These are phyloP conservation scores for Eucalyptus cloeziana DNA, from an alignment of 345 rosid species.

Conservation along the genomic window DNA sequence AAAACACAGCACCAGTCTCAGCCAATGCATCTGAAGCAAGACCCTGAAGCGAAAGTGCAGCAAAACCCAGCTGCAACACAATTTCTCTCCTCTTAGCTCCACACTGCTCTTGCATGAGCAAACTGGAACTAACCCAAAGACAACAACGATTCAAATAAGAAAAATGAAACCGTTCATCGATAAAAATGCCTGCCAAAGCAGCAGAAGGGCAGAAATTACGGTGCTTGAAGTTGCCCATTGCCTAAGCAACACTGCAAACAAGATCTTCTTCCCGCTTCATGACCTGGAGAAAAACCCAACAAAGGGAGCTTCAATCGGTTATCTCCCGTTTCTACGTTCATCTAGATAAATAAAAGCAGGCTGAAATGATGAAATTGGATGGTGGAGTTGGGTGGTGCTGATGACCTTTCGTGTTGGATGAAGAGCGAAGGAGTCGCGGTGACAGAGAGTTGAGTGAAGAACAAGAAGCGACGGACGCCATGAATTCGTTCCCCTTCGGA, in stretches of 20 bases:
- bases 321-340: neutral
- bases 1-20: constrained; percentile 1
- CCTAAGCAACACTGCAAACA: neutral
- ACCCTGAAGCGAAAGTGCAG: constrained; percentile 29
- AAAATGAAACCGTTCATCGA: neutral
- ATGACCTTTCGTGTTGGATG: neutral
- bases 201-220: neutral
- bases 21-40: constrained; percentile 26
- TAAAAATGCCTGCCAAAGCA: neutral
- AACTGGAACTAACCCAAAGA: neutral
- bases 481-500: neutral
- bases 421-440: neutral
- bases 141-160: neutral
- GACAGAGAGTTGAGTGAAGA: constrained; percentile 22
- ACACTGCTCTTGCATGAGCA: neutral
- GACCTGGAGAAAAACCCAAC: neutral
- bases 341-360: neutral
- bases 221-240: neutral
- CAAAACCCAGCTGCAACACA: constrained; percentile 33
- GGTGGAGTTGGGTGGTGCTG: neutral
- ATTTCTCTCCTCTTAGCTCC: constrained; percentile 42
- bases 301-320: neutral
- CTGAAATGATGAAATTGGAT: neutral
- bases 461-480: constrained; percentile 18
- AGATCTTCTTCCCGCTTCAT: neutral